phyloP scores from a whole-genome alignment of 2,329 filamentous ascomycete species.

The Colletotrichum graminicola region DNA sequence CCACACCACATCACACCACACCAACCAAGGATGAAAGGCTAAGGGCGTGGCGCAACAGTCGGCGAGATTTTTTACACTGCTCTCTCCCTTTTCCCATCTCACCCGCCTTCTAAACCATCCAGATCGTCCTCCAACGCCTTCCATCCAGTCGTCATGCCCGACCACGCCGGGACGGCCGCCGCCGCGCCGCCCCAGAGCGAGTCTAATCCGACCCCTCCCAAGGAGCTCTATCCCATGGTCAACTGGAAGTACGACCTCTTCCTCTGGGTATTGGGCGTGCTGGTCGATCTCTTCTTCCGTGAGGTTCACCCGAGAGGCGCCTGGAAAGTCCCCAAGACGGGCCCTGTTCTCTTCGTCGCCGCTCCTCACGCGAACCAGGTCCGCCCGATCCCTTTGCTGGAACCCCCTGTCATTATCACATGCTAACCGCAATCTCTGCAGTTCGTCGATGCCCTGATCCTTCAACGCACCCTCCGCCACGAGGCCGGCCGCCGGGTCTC shows the following conservation, averaged over 20 bases:
- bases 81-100: background rate
- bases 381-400: slow-evolving; percentile 48
- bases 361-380: slow-evolving; percentile 97
- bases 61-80: slow-evolving; percentile 15
- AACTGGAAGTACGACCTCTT: slow-evolving; percentile 83
- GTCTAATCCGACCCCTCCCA: slow-evolving; percentile 49
- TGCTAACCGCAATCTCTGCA: slow-evolving; percentile 52
- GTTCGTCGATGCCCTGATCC: slow-evolving; percentile 95
- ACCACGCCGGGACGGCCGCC: slow-evolving; percentile 38
- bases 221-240: slow-evolving; percentile 77
- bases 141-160: slow-evolving; percentile 25
- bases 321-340: slow-evolving; percentile 91
- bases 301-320: slow-evolving; percentile 95
- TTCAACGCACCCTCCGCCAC: slow-evolving; percentile 89
- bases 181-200: slow-evolving; percentile 46
- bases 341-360: slow-evolving; percentile 94
- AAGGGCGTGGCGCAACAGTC: slow-evolving; percentile 39
- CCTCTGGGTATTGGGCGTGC: slow-evolving; percentile 81
- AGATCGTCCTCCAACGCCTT: background rate
- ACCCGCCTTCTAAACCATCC: background rate
- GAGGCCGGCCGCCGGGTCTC: slow-evolving; percentile 91
- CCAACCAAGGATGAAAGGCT: slow-evolving; percentile 36
- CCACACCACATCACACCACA: background rate
- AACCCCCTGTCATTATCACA: slow-evolving; percentile 38
- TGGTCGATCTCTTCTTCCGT: slow-evolving; percentile 97